phyloP scores from a whole-genome alignment of 805 yeast species.

The Torulaspora indica region DNA sequence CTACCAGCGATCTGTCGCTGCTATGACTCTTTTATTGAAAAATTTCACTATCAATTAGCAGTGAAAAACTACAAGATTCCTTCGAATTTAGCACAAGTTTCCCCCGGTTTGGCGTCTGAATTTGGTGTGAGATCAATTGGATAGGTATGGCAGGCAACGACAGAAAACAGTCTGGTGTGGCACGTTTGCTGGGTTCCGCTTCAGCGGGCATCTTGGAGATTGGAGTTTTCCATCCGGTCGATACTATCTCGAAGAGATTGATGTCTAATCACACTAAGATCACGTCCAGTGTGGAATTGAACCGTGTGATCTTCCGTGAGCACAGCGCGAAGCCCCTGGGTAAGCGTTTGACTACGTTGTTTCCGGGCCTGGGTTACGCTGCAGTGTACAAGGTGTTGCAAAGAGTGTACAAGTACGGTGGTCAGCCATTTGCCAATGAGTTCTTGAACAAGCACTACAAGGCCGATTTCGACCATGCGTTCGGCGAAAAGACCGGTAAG shows the following conservation, averaged over 20 bases:
- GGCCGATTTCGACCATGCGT: constrained; percentile 61
- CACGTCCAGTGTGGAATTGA: constrained; percentile 59
- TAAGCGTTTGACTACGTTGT: constrained; percentile 71
- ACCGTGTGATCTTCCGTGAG: constrained; percentile 80
- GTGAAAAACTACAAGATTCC: background rate
- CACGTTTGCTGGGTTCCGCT: constrained; percentile 94
- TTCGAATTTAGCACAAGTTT: constrained; percentile 9
- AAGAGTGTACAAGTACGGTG: constrained; percentile 98
- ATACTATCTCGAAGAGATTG: constrained; percentile 92
- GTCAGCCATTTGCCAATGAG: constrained; percentile 98
- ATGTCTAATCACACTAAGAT: constrained; percentile 78
- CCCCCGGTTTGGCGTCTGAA: background rate
- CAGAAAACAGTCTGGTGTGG: constrained; percentile 77
- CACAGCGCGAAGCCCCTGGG: constrained; percentile 68
- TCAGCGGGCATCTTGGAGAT: constrained; percentile 96
- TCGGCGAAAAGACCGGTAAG: constrained; percentile 94
- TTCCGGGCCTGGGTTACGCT: constrained; percentile 98
- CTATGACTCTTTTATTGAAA: background rate
- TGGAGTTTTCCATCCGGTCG: constrained; percentile 97
- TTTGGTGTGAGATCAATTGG: background rate
- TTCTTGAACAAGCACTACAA: constrained; percentile 72
- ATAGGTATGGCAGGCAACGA: constrained; percentile 40
- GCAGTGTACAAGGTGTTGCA: constrained; percentile 95
- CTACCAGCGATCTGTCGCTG: background rate
- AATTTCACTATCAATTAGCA: background rate